Base-by-base conservation (phyloP, 2,329 filamentous ascomycete genomes). In the Talaromyces verruculosus region DNA sequence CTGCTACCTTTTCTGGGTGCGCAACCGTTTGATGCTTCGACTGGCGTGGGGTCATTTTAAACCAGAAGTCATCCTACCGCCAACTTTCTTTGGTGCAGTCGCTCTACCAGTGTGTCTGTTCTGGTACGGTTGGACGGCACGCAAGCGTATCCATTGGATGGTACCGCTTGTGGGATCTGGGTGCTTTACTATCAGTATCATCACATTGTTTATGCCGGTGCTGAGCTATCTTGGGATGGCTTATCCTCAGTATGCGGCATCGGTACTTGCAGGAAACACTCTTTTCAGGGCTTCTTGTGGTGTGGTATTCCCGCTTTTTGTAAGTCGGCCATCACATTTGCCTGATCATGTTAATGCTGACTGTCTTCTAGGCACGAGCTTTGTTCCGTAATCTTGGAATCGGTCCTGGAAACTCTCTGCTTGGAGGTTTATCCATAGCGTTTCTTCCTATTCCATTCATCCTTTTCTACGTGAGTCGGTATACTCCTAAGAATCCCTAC, bases 61-160 rank as follows among this genome's bases (percentile, higher is more conserved):
- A 75, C 78, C 15, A 84, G 84, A 68, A 86, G 88, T 73, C 74
- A 74, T n/a, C 80, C 82, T 88, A 5, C 69, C 77, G 41, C 87
- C 86, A 0, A 86, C 85, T 2, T 77, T 89, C 2, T 75, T 79
- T 2, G 84, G 83, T 1, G 76, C 82, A 45, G 79, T 88, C 67
- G 83, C 83, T 1, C 83, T 86, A 10, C 83, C 84, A 0, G 72
- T 80, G 37, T 75, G 80, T 4, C 73, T 83, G 1, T 82, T 84
- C 72, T 82, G 80, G 80, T 83, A 83, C 67, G 81, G 79, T 0
- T 83, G 81, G 81, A 80, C 81, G 0, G 78, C 81, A 17, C 74
- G 72, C 7, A 71, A 73, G 0, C 68, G 70, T 5, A 74, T 83
- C 5, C 80, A 80, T 68, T 84, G 76, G 75, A 74, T 76, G 13